phyloP scores from a whole-genome alignment of 2,329 filamentous ascomycete species.

The Colletotrichum navitas region DNA sequence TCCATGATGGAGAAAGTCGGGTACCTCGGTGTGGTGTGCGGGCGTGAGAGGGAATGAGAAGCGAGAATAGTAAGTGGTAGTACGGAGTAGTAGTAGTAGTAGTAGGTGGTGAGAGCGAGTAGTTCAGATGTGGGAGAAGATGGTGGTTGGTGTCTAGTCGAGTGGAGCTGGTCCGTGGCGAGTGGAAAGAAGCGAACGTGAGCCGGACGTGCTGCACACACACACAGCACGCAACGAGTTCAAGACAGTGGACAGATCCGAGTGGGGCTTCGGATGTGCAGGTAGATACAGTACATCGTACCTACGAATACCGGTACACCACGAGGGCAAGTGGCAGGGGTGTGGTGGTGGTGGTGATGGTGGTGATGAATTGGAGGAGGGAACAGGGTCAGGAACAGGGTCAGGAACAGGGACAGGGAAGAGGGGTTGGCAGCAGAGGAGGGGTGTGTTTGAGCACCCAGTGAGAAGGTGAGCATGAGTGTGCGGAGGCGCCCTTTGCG shows the following conservation, averaged over 20 bases:
- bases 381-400: constrained; percentile 9
- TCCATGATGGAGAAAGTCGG: constrained; percentile 24
- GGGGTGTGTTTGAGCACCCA: constrained; percentile 1
- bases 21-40: neutral
- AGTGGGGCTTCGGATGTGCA: constrained; percentile 33
- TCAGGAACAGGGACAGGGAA: constrained; percentile 4
- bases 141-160: neutral
- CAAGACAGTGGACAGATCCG: constrained; percentile 26
- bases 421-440: neutral
- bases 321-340: neutral
- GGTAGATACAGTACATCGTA: too few relatives aligned
- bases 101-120: constrained; percentile 1
- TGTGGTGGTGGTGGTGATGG: neutral
- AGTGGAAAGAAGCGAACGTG: constrained; percentile 33
- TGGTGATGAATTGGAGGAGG: neutral
- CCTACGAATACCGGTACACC: neutral
- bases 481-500: constrained; percentile 15
- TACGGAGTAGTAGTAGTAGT: neutral
- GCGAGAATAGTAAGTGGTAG: neutral
- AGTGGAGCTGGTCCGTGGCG: constrained; percentile 24
- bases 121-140: neutral
- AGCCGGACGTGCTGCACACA: constrained; percentile 19
- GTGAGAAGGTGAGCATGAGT: neutral
- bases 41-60: constrained; percentile 1
- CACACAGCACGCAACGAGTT: constrained; percentile 19